phyloP scores from a whole-genome alignment of 805 yeast species.

The Candida boleticola region DNA sequence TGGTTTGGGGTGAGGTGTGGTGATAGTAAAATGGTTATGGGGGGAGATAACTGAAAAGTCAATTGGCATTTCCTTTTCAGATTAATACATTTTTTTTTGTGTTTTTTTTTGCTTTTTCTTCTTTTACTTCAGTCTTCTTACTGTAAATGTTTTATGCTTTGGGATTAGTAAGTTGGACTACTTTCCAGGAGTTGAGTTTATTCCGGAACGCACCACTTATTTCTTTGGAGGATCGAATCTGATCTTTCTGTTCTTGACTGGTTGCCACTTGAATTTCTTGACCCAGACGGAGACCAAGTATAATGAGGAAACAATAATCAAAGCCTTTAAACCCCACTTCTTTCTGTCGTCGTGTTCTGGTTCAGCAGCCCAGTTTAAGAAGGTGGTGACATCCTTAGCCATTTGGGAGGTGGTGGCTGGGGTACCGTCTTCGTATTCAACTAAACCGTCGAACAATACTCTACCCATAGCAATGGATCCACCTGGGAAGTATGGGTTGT shows the following conservation, averaged over 20 bases:
- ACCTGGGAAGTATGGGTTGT: conserved; percentile 99
- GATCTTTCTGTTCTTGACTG: conserved; percentile 91
- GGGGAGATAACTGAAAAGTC: too few species aligned
- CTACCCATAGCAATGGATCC: conserved; percentile 99
- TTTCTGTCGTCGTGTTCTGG: conserved; percentile 99
- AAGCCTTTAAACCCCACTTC: conserved; percentile 91
- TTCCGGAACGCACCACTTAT: too few species aligned
- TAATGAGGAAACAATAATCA: conserved; percentile 73
- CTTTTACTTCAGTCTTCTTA: too few species aligned
- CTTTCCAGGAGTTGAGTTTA: too few species aligned
- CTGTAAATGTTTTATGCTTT: too few species aligned
- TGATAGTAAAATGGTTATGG: too few species aligned
- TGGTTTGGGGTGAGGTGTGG: too few species aligned
- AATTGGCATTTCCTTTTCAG: too few species aligned
- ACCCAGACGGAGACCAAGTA: conserved; percentile 85
- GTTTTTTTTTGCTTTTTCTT: too few species aligned
- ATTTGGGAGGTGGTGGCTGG: conserved; percentile 98
- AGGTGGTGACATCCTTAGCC: conserved; percentile 97
- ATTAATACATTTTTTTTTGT: too few species aligned
- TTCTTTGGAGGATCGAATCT: conserved; percentile 90
- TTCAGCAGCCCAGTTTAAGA: conserved; percentile 97
- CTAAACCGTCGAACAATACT: conserved; percentile 94
- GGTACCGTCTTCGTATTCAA: conserved; percentile 98
- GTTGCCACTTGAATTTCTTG: conserved; percentile 98
- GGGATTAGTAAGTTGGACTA: too few species aligned